Conservation (phyloP, 129 eudicot species). For the Centaurea solstitialis region DNA sequence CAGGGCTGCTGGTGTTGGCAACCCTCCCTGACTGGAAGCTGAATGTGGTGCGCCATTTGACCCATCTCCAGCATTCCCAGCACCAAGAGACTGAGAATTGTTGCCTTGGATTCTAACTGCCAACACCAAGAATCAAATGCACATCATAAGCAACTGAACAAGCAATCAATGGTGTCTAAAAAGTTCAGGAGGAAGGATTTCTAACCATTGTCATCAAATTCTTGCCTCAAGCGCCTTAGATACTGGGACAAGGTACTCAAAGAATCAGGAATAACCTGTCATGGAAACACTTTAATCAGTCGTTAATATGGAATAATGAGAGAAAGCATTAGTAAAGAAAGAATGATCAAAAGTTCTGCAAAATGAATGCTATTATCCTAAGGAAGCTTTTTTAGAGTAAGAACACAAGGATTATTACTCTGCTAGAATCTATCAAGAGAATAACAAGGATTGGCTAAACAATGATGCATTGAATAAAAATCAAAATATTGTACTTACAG, state of each 20-base stretch:
- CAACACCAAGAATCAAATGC: constrained; percentile 27
- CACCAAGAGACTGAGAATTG: constrained; percentile 31
- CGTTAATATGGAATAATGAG: not conserved
- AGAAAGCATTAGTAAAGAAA: not conserved
- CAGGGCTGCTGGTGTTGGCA: constrained; percentile 73
- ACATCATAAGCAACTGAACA: not conserved
- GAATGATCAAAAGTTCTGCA: not conserved
- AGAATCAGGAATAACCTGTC: constrained; percentile 92
- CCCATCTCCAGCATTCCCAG: constrained; percentile 38
- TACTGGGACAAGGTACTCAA: constrained; percentile 78
- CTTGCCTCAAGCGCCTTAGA: constrained; percentile 67
- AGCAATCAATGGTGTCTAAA: not conserved
- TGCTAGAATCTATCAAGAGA: not conserved
- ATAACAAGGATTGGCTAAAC: not conserved
- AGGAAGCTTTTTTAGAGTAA: not conserved
- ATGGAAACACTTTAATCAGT: not conserved
- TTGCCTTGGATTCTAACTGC: constrained; percentile 48
- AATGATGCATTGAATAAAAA: not conserved
- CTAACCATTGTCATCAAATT: constrained; percentile 64
- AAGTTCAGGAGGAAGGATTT: constrained; percentile 1
- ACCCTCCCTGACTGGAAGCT: constrained; percentile 43
- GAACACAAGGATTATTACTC: not conserved
- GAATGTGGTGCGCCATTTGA: constrained; percentile 29
- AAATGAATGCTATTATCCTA: not conserved
- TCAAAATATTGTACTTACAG: constrained; percentile 34